phyloP scores from a whole-genome alignment of 139 green algal genomes.

The Tetradesmus obliquus region DNA sequence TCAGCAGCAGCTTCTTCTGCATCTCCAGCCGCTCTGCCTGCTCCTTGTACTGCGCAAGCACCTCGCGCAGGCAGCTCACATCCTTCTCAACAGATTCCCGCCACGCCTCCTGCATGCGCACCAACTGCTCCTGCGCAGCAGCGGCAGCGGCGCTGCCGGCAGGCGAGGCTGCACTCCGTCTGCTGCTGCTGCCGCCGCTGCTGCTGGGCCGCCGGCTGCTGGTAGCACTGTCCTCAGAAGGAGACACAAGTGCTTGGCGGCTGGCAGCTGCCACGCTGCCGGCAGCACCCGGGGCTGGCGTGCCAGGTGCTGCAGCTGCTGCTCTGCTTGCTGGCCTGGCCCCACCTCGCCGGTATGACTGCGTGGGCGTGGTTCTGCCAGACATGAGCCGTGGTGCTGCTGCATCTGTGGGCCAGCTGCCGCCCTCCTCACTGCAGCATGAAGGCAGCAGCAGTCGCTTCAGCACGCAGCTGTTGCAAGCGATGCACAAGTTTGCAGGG shows the following conservation, averaged over 20 bases:
- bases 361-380: slow-evolving; percentile 15
- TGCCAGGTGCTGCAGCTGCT: not conserved
- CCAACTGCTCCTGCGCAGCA: slow-evolving; percentile 45
- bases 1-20: slow-evolving; percentile 78
- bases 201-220: not conserved
- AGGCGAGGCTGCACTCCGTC: slow-evolving; percentile 29
- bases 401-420: slow-evolving; percentile 9
- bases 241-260: not conserved
- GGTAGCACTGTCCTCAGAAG: not conserved
- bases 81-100: slow-evolving; percentile 53
- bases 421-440: not conserved
- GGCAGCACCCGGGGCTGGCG: not conserved
- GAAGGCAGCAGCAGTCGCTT: not conserved
- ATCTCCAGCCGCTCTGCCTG: slow-evolving; percentile 62
- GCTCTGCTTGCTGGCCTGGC: not conserved
- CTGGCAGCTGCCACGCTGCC: not conserved
- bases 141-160: slow-evolving; percentile 24
- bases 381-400: slow-evolving; percentile 29
- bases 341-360: not conserved
- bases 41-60: slow-evolving; percentile 61
- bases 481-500: too few relatives aligned
- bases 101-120: slow-evolving; percentile 50
- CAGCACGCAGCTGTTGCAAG: too few relatives aligned
- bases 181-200: not conserved
- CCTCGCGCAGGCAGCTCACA: slow-evolving; percentile 59